A percentile compares a stretch with the other conserved stretches of the same genome.
phyloP scores from a whole-genome alignment of 495 filamentous ascomycete species.

The Trichoderma asperelloides region DNA sequence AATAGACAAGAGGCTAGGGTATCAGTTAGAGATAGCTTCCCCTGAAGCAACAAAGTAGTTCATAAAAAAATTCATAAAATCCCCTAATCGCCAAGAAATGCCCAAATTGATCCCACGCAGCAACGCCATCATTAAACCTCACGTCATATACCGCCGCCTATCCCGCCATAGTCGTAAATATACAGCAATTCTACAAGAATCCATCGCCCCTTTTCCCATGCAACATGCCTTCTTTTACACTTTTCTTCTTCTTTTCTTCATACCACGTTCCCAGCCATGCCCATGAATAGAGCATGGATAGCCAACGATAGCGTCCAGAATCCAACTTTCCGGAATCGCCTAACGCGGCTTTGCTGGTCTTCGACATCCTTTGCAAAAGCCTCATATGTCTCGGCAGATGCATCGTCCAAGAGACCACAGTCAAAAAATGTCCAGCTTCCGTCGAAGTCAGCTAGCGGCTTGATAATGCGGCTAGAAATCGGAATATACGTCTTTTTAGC shows the following conservation, averaged over 20 bases:
- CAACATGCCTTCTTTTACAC: background rate
- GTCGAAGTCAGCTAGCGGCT: constrained; percentile 79
- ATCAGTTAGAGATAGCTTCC: background rate
- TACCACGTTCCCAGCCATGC: constrained; percentile 77
- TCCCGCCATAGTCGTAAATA: background rate
- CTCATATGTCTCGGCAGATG: constrained; percentile 87
- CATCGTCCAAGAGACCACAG: constrained; percentile 88
- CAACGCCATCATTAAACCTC: constrained; percentile 1
- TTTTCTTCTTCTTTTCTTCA: constrained; percentile 14
- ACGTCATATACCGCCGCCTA: background rate
- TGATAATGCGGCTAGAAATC: constrained; percentile 87
- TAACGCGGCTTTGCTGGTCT: constrained; percentile 72
- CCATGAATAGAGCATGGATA: constrained; percentile 90
- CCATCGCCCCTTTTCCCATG: background rate
- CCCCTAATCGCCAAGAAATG: background rate
- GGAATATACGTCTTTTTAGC: constrained; percentile 88
- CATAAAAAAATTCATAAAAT: background rate
- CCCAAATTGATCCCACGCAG: background rate
- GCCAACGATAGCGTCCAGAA: constrained; percentile 89
- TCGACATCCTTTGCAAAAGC: constrained; percentile 85
- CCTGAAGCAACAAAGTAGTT: background rate
- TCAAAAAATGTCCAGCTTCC: constrained; percentile 94
- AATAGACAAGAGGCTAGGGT: background rate
- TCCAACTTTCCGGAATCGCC: constrained; percentile 90
- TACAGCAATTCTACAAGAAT: constrained; percentile 6